phyloP scores from a whole-genome alignment of 2,329 filamentous ascomycete genomes.

The Hypoxylon sp. region DNA sequence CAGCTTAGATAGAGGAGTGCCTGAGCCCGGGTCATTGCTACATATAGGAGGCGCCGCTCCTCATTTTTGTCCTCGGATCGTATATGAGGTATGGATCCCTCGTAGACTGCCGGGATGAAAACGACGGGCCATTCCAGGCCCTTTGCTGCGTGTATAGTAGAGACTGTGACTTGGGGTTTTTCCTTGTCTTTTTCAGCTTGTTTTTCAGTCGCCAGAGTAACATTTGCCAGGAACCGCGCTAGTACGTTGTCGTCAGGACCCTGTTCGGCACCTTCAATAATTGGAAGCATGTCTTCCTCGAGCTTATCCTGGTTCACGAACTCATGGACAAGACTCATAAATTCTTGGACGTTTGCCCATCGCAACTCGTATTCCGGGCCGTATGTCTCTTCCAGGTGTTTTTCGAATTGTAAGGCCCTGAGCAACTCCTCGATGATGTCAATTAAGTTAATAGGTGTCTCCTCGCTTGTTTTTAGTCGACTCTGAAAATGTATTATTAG shows the following conservation, averaged over 20 bases:
- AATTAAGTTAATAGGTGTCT: slow-evolving; percentile 56
- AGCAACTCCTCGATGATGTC: slow-evolving; percentile 66
- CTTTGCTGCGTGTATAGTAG: slow-evolving; percentile 96
- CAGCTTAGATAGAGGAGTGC: slow-evolving; percentile 87
- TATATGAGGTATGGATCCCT: slow-evolving; percentile 90
- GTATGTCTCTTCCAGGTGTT: slow-evolving; percentile 78
- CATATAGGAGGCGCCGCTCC: slow-evolving; percentile 89
- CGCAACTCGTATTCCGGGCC: slow-evolving; percentile 76
- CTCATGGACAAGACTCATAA: slow-evolving; percentile 83
- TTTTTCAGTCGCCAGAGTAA: slow-evolving; percentile 84
- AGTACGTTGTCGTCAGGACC: slow-evolving; percentile 72
- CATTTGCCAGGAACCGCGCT: slow-evolving; percentile 87
- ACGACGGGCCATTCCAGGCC: slow-evolving; percentile 96
- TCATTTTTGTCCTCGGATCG: slow-evolving; percentile 88
- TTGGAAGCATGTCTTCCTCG: slow-evolving; percentile 69
- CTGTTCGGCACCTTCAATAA: slow-evolving; percentile 79
- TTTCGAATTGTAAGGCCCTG: slow-evolving; percentile 76
- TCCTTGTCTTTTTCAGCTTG: slow-evolving; percentile 70
- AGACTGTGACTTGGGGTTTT: slow-evolving; percentile 82
- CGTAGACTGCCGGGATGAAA: slow-evolving; percentile 90
- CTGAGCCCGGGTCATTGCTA: slow-evolving; percentile 96
- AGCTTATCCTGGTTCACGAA: slow-evolving; percentile 62
- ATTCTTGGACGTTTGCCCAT: slow-evolving; percentile 90
- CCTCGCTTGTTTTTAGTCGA: slow-evolving; percentile 47
- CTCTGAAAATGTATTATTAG: slow-evolving; percentile 55